A percentile compares a stretch with the other conserved stretches of the same genome.
phyloP scores from a whole-genome alignment of 73 alveolate species.

The Paramecium biaurelia region DNA sequence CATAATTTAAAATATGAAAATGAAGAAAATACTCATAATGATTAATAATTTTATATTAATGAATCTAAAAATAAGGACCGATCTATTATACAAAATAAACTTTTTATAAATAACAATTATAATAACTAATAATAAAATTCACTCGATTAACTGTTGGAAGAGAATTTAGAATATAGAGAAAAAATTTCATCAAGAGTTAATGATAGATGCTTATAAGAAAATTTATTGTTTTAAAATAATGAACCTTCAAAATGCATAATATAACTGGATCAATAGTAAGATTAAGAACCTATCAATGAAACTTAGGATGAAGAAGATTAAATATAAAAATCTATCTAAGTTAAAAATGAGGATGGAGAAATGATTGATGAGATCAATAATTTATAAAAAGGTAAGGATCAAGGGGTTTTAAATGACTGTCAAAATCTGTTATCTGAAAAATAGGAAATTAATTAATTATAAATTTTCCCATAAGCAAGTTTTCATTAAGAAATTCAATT shows the following conservation, averaged over 20 bases:
- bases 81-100: too few relatives aligned
- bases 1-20: too few relatives aligned
- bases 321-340: too few relatives aligned
- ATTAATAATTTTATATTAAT: background rate
- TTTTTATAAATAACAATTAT: too few relatives aligned
- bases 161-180: too few relatives aligned
- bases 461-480: background rate
- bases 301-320: background rate
- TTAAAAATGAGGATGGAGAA: background rate
- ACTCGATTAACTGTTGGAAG: too few relatives aligned
- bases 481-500: background rate
- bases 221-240: too few relatives aligned
- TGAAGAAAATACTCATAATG: too few relatives aligned
- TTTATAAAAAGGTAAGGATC: background rate
- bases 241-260: background rate
- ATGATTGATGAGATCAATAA: background rate
- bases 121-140: too few relatives aligned
- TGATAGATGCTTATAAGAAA: background rate
- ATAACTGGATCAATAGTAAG: background rate
- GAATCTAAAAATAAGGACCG: too few relatives aligned
- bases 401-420: background rate
- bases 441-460: background rate
- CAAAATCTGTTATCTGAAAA: background rate
- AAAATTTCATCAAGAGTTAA: too few relatives aligned
- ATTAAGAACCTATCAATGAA: background rate